Evolutionary conservation across 495 filamentous ascomycete species (phyloP).

Genomic region (Cercophora newfieldiana): DNA sequence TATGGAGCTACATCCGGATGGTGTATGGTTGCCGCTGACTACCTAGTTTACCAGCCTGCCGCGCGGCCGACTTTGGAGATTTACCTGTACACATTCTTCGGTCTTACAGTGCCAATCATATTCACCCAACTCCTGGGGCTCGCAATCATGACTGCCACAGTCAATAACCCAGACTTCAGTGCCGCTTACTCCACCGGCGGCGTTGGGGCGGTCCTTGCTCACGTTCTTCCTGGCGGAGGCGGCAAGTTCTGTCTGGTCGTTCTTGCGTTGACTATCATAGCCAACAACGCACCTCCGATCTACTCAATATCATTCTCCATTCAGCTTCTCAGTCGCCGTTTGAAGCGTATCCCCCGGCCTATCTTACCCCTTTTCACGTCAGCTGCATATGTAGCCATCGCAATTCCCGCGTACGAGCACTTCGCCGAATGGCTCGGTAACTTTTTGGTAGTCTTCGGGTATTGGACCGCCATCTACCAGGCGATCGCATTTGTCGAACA

Average conservation of each 20-base stretch:
- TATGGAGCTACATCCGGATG: conserved; percentile 81
- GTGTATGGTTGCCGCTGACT: conserved; percentile 79
- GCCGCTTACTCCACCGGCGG: conserved; percentile 60
- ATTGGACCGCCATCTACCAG: conserved; percentile 85
- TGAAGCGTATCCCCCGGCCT: conserved; percentile 72
- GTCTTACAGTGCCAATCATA: conserved; percentile 68
- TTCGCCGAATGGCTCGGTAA: conserved; percentile 73
- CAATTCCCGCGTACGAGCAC: conserved; percentile 73
- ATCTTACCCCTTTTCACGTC: conserved; percentile 72
- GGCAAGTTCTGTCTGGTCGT: conserved; percentile 83
- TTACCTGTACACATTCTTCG: conserved; percentile 69
- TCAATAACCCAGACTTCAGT: conserved; percentile 56
- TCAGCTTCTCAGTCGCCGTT: conserved; percentile 65
- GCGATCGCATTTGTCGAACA: conserved; percentile 72
- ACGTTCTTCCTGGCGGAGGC: conserved; percentile 70
- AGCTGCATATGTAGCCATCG: conserved; percentile 69
- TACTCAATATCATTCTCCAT: conserved; percentile 79
- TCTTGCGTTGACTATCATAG: conserved; percentile 75
- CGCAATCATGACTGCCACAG: conserved; percentile 66
- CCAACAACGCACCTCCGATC: conserved; percentile 87
- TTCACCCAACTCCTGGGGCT: conserved; percentile 81
- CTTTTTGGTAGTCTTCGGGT: conserved; percentile 78
- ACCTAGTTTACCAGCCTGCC: conserved; percentile 76
- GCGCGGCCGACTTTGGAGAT: conserved; percentile 55
- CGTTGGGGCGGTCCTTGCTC: conserved; percentile 70